Base-by-base conservation (phyloP, 169 alveolate species). In the Babesia ovata region DNA sequence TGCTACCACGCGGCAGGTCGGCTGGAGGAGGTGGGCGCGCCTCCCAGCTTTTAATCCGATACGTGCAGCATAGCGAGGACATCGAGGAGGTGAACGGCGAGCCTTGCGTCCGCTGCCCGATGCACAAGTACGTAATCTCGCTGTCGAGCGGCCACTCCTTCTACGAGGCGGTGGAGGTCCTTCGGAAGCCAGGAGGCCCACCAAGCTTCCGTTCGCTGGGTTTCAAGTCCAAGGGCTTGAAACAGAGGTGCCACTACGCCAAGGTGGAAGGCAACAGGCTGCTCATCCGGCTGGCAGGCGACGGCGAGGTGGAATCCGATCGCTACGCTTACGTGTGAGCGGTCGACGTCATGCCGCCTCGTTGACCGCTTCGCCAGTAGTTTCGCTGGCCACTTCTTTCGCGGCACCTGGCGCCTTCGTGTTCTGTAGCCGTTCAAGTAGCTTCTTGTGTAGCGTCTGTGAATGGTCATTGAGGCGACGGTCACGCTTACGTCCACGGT, bases 1-100 rank as follows among this genome's bases (percentile, higher is more conserved):
- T 87, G 93, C 78, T 87, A 86, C 85, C 93, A 87, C 67, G 67
- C 93, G 0, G 86, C 93, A 36, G 93, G 93, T 4, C 77, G 81
- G 13, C 76, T 87, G 24, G 93, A 83, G 50, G 29, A 73, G 70
- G 90, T 83, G 24, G 16, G 74, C n/a, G 28, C 44, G 6, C 12
- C 17, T 14, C n/a, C 19, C 16, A 13, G n/a, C 19, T 8, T 21
- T 16, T n/a, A 22, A 24, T 24, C 10, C 54, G 42, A 19, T 49
- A 4, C 45, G 22, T 57, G 22, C 65, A 86, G 87, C 87, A 78
- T 63, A 81, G 45, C 17, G 92, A 52, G 16, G 92, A 86, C 60
- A 86, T 86, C 2, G 92, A 86, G 66, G 92, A 86, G 22, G 62
- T 86, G 28, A 44, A 60, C 54, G 91, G 87, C n/a, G 84, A 86